phyloP scores from a whole-genome alignment of 106 monocot species.

The Triglochin maritima region DNA sequence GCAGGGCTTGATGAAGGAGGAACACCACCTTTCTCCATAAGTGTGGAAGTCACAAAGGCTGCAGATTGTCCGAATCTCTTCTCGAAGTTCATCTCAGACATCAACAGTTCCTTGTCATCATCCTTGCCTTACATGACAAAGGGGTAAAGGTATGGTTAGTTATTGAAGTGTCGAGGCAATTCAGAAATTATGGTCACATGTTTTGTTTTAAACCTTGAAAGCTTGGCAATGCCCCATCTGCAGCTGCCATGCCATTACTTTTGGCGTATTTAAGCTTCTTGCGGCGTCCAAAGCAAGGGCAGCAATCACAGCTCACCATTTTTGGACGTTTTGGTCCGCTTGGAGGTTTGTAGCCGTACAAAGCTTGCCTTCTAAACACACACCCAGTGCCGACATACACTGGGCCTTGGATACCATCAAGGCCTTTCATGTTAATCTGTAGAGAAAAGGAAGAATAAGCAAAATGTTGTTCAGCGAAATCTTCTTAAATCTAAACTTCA shows the following conservation, averaged over 20 bases:
- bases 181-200: neutral
- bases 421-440: constrained; percentile 97
- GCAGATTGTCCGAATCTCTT: constrained; percentile 88
- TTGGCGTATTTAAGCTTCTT: constrained; percentile 46
- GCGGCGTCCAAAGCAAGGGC: constrained; percentile 74
- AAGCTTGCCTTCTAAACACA: constrained; percentile 73
- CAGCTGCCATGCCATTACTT: constrained; percentile 12
- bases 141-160: neutral
- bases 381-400: constrained; percentile 96
- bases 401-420: constrained; percentile 96
- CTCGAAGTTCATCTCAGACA: constrained; percentile 93
- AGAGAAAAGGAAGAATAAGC: neutral
- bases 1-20: constrained; percentile 85
- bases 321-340: constrained; percentile 81
- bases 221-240: constrained; percentile 13
- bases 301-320: constrained; percentile 94
- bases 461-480: neutral
- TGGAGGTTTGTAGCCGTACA: constrained; percentile 89
- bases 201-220: constrained; percentile 5
- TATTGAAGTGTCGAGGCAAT: neutral
- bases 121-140: constrained; percentile 29
- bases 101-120: constrained; percentile 59
- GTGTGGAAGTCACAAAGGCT: constrained; percentile 86
- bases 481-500: neutral
- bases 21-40: constrained; percentile 93